Evolutionary conservation across 495 filamentous ascomycete species (phyloP).

Genomic region (Massariosphaeria phaeospora): DNA sequence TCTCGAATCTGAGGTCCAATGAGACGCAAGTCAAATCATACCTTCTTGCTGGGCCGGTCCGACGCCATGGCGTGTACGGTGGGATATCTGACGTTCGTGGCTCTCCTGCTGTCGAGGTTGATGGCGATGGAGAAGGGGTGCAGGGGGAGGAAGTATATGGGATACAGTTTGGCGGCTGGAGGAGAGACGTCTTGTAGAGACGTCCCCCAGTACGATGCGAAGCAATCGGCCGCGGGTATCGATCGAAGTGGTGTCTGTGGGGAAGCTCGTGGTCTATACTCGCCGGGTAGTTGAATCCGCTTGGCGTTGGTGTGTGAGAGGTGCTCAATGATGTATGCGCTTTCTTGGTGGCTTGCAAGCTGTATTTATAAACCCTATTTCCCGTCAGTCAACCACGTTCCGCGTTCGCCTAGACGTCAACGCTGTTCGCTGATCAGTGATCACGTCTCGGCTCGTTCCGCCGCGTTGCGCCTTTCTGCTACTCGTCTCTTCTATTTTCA

Average conservation of each 20-base stretch:
- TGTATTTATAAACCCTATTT: conserved; percentile 14
- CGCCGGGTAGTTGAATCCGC: too few relatives aligned
- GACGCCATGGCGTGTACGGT: conserved; percentile 12
- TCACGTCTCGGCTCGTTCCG: conserved; percentile 6
- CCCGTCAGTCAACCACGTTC: conserved; percentile 6
- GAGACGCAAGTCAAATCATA: not conserved
- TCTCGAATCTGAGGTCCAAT: too few relatives aligned
- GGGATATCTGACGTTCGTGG: not conserved
- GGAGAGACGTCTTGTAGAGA: conserved; percentile 4
- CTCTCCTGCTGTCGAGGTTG: conserved; percentile 13
- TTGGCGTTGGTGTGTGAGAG: too few relatives aligned
- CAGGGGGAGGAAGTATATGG: conserved; percentile 30
- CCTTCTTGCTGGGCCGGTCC: not conserved
- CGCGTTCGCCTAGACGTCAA: conserved; percentile 8
- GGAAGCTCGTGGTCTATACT: too few relatives aligned
- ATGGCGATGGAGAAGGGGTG: conserved; percentile 31
- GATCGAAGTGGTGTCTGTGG: too few relatives aligned
- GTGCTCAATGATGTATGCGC: too few relatives aligned
- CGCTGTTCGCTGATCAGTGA: conserved; percentile 5
- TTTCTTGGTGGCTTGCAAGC: not conserved
- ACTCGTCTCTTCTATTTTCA: conserved; percentile 23
- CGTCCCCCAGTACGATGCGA: conserved; percentile 10
- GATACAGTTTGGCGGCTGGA: conserved; percentile 24
- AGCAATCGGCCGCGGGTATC: too few relatives aligned
- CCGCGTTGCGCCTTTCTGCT: not conserved